Conservation (phyloP, 805 yeast genomes). For the Myxozyma geophila region DNA sequence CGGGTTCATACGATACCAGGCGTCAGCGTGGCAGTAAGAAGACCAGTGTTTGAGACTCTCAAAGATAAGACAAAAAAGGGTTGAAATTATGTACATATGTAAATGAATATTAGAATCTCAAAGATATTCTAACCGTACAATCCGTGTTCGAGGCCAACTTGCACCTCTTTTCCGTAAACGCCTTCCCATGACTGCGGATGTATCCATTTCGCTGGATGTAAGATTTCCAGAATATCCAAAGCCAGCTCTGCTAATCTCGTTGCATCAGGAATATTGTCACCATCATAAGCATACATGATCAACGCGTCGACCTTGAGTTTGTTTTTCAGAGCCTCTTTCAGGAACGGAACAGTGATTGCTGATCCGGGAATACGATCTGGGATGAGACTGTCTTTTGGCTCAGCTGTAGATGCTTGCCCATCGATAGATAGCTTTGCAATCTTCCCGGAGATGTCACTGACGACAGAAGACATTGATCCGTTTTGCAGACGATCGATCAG, state of each 20-base stretch:
- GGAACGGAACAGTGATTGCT: slow-evolving; percentile 43
- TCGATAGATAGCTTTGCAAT: slow-evolving; percentile 16
- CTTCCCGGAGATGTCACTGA: slow-evolving; percentile 11
- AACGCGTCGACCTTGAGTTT: slow-evolving; percentile 46
- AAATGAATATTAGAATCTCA: not conserved
- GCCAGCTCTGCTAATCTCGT: slow-evolving; percentile 52
- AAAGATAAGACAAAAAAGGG: slow-evolving; percentile 5
- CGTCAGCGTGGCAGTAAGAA: slow-evolving; percentile 39
- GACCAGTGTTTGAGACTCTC: slow-evolving; percentile 22
- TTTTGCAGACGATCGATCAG: not conserved
- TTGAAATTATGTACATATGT: not conserved
- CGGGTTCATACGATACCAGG: slow-evolving; percentile 39
- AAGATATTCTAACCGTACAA: slow-evolving; percentile 59
- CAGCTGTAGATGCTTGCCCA: not conserved
- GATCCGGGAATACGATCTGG: slow-evolving; percentile 43
- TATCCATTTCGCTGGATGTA: slow-evolving; percentile 44
- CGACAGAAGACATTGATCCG: slow-evolving; percentile 1
- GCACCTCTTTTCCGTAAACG: slow-evolving; percentile 76
- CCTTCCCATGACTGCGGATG: slow-evolving; percentile 84
- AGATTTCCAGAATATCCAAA: slow-evolving; percentile 41
- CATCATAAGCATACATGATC: slow-evolving; percentile 79
- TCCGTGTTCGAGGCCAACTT: slow-evolving; percentile 76
- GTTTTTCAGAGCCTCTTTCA: slow-evolving; percentile 20
- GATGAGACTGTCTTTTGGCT: slow-evolving; percentile 3
- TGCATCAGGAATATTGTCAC: slow-evolving; percentile 84